Evolutionary conservation across 495 filamentous ascomycete genomes (phyloP).

Genomic region (Hypoxylon trugodes): DNA sequence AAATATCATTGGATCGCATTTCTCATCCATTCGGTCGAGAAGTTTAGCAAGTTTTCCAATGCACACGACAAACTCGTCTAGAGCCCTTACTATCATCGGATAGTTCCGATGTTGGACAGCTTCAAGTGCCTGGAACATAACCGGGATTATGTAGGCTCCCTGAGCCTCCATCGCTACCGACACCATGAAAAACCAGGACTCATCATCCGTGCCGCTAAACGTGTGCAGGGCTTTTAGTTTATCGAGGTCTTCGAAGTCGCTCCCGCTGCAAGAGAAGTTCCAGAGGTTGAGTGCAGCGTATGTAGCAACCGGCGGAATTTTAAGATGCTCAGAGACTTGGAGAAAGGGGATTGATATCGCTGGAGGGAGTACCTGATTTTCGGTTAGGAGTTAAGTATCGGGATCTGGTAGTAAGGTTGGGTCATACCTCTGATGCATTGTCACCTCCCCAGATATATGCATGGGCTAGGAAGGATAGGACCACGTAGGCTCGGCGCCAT

Average conservation of each 20-base stretch:
- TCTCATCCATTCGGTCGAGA: slow-evolving; percentile 85
- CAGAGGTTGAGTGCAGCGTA: slow-evolving; percentile 89
- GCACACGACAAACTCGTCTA: slow-evolving; percentile 71
- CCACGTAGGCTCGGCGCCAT: slow-evolving; percentile 87
- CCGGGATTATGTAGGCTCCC: slow-evolving; percentile 80
- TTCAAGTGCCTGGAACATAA: slow-evolving; percentile 80
- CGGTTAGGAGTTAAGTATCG: slow-evolving; percentile 5
- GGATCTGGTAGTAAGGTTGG: background rate
- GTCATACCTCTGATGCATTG: slow-evolving; percentile 43
- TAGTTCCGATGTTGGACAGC: slow-evolving; percentile 69
- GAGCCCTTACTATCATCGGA: slow-evolving; percentile 65
- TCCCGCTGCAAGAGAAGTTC: slow-evolving; percentile 81
- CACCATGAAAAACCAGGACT: slow-evolving; percentile 97
- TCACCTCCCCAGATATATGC: slow-evolving; percentile 78
- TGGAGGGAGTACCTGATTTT: slow-evolving; percentile 67
- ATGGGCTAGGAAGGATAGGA: slow-evolving; percentile 86
- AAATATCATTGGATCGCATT: slow-evolving; percentile 90
- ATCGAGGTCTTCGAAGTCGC: slow-evolving; percentile 71
- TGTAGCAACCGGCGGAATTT: slow-evolving; percentile 87
- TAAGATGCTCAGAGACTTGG: slow-evolving; percentile 75
- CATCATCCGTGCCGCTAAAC: slow-evolving; percentile 89
- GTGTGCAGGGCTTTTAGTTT: slow-evolving; percentile 81
- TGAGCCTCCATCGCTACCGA: slow-evolving; percentile 92
- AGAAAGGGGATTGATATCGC: slow-evolving; percentile 83
- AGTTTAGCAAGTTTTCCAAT: slow-evolving; percentile 75